phyloP scores from a whole-genome alignment of 2,329 filamentous ascomycete species.

The Penicillium sp. region DNA sequence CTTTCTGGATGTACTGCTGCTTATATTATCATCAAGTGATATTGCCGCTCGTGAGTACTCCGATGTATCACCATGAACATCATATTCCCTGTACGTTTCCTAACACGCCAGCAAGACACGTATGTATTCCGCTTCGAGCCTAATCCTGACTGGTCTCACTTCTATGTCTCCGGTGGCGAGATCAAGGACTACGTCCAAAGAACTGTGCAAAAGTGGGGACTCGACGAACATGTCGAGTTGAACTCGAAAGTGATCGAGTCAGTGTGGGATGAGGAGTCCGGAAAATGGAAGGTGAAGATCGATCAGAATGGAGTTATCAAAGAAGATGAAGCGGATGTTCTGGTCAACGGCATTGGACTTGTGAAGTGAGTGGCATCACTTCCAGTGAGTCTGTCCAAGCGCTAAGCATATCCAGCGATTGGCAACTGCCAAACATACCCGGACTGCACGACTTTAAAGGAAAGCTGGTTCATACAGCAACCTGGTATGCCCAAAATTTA shows the following conservation, averaged over 20 bases:
- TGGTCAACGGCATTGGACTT: conserved; percentile 38
- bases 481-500: conserved; percentile 20
- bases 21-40: conserved; percentile 17
- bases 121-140: conserved; percentile 48
- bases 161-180: conserved; percentile 44
- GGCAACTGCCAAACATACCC: conserved; percentile 29
- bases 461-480: conserved; percentile 33
- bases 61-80: too few species aligned
- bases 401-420: conserved; percentile 9
- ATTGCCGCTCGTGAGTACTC: conserved; percentile 27
- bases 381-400: background rate
- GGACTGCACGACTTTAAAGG: conserved; percentile 32
- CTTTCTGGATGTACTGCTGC: background rate
- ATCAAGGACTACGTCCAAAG: conserved; percentile 46
- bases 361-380: conserved; percentile 6
- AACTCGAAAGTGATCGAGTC: conserved; percentile 41
- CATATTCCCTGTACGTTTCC: too few species aligned
- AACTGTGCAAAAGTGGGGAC: conserved; percentile 41
- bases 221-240: conserved; percentile 42
- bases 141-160: conserved; percentile 46
- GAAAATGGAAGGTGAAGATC: conserved; percentile 39
- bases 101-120: background rate
- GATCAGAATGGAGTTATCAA: conserved; percentile 27
- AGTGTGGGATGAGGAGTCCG: conserved; percentile 40
- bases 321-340: conserved; percentile 35